Evolutionary conservation across 371 early-diverging fungal species (phyloP), one percentile per base, ranked within the genome.

Genomic region (Conidiobolus incongruus): DNA sequence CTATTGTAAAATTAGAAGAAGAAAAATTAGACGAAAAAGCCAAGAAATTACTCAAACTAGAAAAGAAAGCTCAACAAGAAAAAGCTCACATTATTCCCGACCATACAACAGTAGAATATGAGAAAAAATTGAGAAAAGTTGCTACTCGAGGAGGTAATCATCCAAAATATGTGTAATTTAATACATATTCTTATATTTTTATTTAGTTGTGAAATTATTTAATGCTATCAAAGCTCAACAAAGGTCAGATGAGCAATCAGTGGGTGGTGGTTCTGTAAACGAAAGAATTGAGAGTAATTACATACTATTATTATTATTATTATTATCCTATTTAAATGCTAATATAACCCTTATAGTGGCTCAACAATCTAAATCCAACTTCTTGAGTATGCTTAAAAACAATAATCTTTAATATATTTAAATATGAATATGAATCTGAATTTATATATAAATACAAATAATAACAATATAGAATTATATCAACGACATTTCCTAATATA

Each of bases 131-230:
- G 60, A 64, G 75, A 52, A 81, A 81, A 59, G 73, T 81, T 12
- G 81, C 82, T 3, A 85, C 86, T 8, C 60, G 75, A 40, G 86
- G 86, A 60, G 84, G 80, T 76, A 62, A 39, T 11, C 12, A n/a
- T n/a, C n/a, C n/a, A 21, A 16, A n/a, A 10, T 38, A 24, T 24
- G 13, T n/a, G 5, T 13, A 24, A 13, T 10, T n/a, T n/a, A n/a
- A n/a, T n/a, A n/a, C n/a, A n/a, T n/a, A n/a, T n/a, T n/a, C n/a
- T n/a, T n/a, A n/a, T n/a, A n/a, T n/a, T n/a, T n/a, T n/a, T n/a
- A n/a, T 32, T 38, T 23, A 28, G 21, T 13, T 4, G 38, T 15
- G 1, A 12, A 26, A 21, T 12, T 32, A 13, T 46, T 5, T 17
- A 31, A 19, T 35, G 31, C 16, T 30, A 29, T 15, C 12, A 32